These are phyloP conservation scores for Xylaria sp. DNA, from an alignment of 2,329 filamentous ascomycete genomes.

Conservation along the genomic window DNA sequence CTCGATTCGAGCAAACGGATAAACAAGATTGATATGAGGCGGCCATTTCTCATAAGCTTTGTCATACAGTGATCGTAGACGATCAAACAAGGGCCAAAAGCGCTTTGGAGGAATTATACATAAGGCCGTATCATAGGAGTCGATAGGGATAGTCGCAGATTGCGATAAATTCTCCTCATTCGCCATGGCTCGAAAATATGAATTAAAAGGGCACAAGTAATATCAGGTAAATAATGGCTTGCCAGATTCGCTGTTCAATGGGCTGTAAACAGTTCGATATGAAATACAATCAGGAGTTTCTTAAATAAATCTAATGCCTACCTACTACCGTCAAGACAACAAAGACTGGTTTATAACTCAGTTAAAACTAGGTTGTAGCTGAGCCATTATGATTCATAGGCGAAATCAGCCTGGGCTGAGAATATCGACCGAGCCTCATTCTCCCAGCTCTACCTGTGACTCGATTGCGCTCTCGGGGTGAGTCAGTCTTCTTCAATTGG, in stretches of 20 bases:
- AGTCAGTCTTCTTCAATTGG: conserved; percentile 11
- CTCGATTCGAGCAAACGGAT: conserved; percentile 68
- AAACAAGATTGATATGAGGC: conserved; percentile 72
- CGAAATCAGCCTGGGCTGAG: not conserved
- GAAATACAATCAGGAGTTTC: not conserved
- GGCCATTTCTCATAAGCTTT: conserved; percentile 70
- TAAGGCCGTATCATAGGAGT: conserved; percentile 67
- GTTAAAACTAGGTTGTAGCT: not conserved
- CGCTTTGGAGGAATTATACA: conserved; percentile 65
- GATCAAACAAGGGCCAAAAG: conserved; percentile 61
- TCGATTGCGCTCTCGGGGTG: conserved; percentile 12
- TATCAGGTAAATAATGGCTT: not conserved
- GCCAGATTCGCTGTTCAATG: not conserved
- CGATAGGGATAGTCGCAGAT: conserved; percentile 22
- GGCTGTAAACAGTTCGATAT: not conserved
- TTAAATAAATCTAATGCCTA: not conserved
- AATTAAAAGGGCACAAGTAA: not conserved
- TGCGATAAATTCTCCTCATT: conserved; percentile 15
- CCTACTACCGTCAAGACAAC: not conserved
- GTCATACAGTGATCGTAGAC: conserved; percentile 70
- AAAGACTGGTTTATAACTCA: not conserved
- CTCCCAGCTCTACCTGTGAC: conserved; percentile 2
- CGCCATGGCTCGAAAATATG: conserved; percentile 35
- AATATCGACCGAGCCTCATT: not conserved
- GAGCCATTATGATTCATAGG: conserved; percentile 30